Conservation (phyloP, 805 yeast species). For the Candida railenensis region DNA sequence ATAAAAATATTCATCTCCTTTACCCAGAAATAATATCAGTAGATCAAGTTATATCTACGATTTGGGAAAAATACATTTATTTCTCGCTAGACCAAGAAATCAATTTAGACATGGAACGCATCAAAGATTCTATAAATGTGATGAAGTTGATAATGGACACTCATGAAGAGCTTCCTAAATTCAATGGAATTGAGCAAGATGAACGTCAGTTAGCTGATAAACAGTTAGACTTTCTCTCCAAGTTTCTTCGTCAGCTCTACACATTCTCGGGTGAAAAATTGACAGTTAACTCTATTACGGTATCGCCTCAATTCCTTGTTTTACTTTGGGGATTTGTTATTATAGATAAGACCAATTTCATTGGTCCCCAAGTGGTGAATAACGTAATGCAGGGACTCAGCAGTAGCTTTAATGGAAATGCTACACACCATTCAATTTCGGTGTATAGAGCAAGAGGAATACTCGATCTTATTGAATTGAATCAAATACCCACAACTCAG, state of each 20-base stretch:
- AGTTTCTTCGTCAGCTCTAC: conserved; percentile 24
- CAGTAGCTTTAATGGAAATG: neutral
- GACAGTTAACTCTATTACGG: conserved; percentile 8
- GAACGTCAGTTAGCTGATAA: conserved; percentile 14
- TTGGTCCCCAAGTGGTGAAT: conserved; percentile 26
- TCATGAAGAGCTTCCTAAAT: conserved; percentile 15
- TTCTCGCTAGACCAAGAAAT: conserved; percentile 9
- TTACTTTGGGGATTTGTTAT: conserved; percentile 31
- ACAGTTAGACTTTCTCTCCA: conserved; percentile 22
- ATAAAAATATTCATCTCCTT: conserved; percentile 24
- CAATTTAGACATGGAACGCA: conserved; percentile 16
- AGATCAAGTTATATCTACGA: conserved; percentile 18
- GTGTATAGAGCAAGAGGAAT: conserved; percentile 28
- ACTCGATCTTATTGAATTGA: conserved; percentile 22
- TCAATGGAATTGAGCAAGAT: conserved; percentile 3
- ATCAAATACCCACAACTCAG: conserved; percentile 12
- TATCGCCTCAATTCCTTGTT: conserved; percentile 28
- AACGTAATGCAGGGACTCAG: conserved; percentile 13
- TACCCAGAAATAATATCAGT: conserved; percentile 25
- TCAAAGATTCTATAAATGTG: conserved; percentile 27
- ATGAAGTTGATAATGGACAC: conserved; percentile 36
- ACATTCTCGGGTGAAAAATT: conserved; percentile 25
- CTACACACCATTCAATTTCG: neutral
- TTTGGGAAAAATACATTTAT: conserved; percentile 28
- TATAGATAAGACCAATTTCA: conserved; percentile 11